Percentiles rank a stretch among this genome's conserved stretches.
These are phyloP conservation scores for Dioscorea cayenensis DNA, from an alignment of 116 monocot genomes.

Conservation along the genomic window DNA sequence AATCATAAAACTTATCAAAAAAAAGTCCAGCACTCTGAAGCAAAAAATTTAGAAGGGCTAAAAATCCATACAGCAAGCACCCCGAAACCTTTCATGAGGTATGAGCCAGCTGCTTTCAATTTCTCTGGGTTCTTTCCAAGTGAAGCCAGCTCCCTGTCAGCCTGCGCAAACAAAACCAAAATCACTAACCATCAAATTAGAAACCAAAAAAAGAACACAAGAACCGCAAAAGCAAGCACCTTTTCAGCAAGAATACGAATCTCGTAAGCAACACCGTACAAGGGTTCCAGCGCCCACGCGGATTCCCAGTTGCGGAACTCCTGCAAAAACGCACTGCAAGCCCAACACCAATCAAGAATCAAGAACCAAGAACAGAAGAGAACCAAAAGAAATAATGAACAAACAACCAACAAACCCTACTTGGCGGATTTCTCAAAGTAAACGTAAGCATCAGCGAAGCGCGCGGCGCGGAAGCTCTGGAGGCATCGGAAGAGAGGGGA, in stretches of 20 bases:
- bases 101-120: slow-evolving; percentile 81
- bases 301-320: slow-evolving; percentile 98
- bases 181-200: not conserved
- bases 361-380: not conserved
- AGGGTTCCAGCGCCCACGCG: slow-evolving; percentile 72
- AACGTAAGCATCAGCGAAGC: slow-evolving; percentile 56
- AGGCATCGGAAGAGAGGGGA: slow-evolving; percentile 38
- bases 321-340: slow-evolving; percentile 71
- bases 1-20: not conserved
- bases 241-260: slow-evolving; percentile 76
- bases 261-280: slow-evolving; percentile 61
- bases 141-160: slow-evolving; percentile 63
- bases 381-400: not conserved
- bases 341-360: not conserved
- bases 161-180: slow-evolving; percentile 26
- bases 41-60: not conserved
- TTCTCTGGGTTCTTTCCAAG: slow-evolving; percentile 86
- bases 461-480: slow-evolving; percentile 29
- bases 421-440: slow-evolving; percentile 71
- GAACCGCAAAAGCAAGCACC: slow-evolving; percentile 26
- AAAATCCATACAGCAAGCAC: slow-evolving; percentile 64
- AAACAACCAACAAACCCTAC: slow-evolving; percentile 10
- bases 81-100: slow-evolving; percentile 93
- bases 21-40: not conserved
- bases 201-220: not conserved